A percentile compares a stretch with the other conserved stretches of the same genome.
phyloP scores from a whole-genome alignment of 441 rosid genomes.

The Populus hybrid region DNA sequence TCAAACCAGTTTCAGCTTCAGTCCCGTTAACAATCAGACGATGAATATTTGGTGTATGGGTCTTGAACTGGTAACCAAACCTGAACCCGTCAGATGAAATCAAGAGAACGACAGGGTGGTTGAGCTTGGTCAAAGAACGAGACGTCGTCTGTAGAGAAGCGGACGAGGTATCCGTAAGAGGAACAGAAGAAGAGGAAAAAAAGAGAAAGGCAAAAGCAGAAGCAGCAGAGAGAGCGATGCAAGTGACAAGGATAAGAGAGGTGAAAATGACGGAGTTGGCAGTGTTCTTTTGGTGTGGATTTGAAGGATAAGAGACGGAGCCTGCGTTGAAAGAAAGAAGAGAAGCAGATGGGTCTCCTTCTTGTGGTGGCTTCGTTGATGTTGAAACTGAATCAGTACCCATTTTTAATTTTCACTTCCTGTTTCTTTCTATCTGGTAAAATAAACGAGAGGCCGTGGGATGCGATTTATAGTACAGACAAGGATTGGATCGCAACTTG shows the following conservation, averaged over 20 bases:
- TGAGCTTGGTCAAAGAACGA: slow-evolving; percentile 64
- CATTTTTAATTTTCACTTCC: slow-evolving; percentile 20
- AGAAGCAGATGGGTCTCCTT: slow-evolving; percentile 19
- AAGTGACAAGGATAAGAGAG: slow-evolving; percentile 49
- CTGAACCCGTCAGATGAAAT: slow-evolving; percentile 94
- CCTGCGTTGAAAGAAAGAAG: slow-evolving; percentile 52
- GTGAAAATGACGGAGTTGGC: slow-evolving; percentile 45
- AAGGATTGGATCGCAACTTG: too few relatives aligned
- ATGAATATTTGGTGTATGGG: slow-evolving; percentile 63
- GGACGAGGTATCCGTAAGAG: slow-evolving; percentile 41
- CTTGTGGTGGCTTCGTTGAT: slow-evolving; percentile 31
- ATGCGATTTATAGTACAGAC: too few relatives aligned
- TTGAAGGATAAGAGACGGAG: slow-evolving; percentile 15
- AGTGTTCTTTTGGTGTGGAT: slow-evolving; percentile 16
- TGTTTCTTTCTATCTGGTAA: too few relatives aligned
- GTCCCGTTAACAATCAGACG: slow-evolving; percentile 78
- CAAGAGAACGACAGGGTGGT: slow-evolving; percentile 63
- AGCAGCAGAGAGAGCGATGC: slow-evolving; percentile 64
- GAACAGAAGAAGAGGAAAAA: slow-evolving; percentile 60
- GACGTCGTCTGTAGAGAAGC: slow-evolving; percentile 23
- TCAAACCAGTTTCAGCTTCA: slow-evolving; percentile 80
- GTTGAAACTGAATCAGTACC: slow-evolving; percentile 30
- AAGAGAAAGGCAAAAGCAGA: slow-evolving; percentile 48
- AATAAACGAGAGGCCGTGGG: too few relatives aligned
- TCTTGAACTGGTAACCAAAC: slow-evolving; percentile 89